Evolutionary conservation across 306 rosid species (phyloP), one percentile per base, ranked within the genome.

Genomic region (Bauhinia variegata): DNA sequence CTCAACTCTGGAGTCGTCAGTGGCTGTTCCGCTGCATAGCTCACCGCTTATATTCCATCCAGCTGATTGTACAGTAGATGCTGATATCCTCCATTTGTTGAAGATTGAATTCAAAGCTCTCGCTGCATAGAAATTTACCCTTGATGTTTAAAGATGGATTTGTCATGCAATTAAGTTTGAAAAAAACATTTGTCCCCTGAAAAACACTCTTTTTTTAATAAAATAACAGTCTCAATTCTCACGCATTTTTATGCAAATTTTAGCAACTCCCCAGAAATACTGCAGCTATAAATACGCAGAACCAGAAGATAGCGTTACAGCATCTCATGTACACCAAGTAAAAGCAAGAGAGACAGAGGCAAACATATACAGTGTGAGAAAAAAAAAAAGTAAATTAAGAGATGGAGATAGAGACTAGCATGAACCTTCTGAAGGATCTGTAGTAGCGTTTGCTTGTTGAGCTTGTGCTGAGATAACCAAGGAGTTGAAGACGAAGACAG

Each of bases 11-110:
- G 78, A 56, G 19, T 55, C 0, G 19, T 80, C 89, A 0, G 53
- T 47, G 51, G 97, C 96, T 2, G 43, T 71, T 41, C 97, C 90
- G 47, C 83, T 91, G 64, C 97, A 91, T 4, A 79, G 37, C 3
- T 91, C 92, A 5, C 89, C 91, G 10, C 84, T 91, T 58, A 60
- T 67, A 63, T 91, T 91, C 96, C 97, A 91, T 15, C 55, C 57
- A 30, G 5, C 33, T 34, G 41, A 2, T n/a, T 5, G 6, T 36
- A 8, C 41, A 5, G 41, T 5, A 36, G 34, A 10, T 5, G 90
- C 85, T 1, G 47, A 11, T 47, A 16, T 76, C 3, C 15, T 18
- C 96, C 96, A 91, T 74, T 68, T 78, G 53, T 31, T 60, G 67
- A 91, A 89, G 19, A 89, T 65, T 13, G 95, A 72, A 49, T 92